Evolutionary conservation across 768 basidiomycete species (phyloP).

Genomic region (Nevesoporus exiguus): DNA sequence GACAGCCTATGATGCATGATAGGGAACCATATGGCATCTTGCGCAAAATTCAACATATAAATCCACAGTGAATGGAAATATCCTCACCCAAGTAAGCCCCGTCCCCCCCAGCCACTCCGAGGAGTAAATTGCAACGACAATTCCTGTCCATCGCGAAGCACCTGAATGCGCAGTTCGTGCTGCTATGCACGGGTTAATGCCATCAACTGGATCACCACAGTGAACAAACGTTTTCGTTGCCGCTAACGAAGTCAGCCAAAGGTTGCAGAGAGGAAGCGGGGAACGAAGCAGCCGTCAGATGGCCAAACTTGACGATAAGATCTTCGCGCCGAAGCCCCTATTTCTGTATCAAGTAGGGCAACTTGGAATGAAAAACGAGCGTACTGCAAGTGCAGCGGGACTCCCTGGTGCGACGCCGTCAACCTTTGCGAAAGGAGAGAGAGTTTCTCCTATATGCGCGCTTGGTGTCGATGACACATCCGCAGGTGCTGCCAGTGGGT

Average conservation of each 20-base stretch:
- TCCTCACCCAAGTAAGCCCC: slow-evolving; percentile 77
- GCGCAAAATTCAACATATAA: slow-evolving; percentile 1
- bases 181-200: slow-evolving; percentile 26
- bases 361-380: slow-evolving; percentile 19
- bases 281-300: slow-evolving; percentile 53
- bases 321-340: slow-evolving; percentile 71
- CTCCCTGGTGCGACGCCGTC: slow-evolving; percentile 76
- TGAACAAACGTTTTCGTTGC: slow-evolving; percentile 71
- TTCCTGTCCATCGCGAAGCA: slow-evolving; percentile 48
- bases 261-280: slow-evolving; percentile 56
- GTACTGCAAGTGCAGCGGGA: slow-evolving; percentile 80
- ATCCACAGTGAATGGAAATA: neutral
- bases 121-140: slow-evolving; percentile 61
- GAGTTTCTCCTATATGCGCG: slow-evolving; percentile 10
- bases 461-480: slow-evolving; percentile 23
- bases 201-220: neutral
- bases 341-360: slow-evolving; percentile 1
- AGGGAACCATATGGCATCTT: slow-evolving; percentile 65
- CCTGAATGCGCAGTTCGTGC: slow-evolving; percentile 56
- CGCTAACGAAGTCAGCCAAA: slow-evolving; percentile 68
- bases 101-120: slow-evolving; percentile 78
- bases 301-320: slow-evolving; percentile 71
- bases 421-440: slow-evolving; percentile 71
- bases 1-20: slow-evolving; percentile 20
- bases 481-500: slow-evolving; percentile 19